Evolutionary conservation across 805 yeast species (phyloP), one percentile per base, ranked within the genome.

Genomic region (Torulaspora indica): DNA sequence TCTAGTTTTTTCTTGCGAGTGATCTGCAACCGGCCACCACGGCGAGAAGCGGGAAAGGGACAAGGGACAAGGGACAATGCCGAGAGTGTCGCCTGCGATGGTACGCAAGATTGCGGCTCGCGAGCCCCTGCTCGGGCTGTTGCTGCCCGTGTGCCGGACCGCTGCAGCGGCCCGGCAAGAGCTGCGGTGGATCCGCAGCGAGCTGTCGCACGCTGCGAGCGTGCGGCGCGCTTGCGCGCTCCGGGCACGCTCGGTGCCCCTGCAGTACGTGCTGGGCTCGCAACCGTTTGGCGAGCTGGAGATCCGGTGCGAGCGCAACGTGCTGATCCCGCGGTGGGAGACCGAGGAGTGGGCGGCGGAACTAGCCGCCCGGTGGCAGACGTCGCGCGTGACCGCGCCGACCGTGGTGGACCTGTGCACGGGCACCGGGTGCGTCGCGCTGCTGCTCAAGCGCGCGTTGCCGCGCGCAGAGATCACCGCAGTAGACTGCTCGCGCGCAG

Each of bases 321-420:
- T 88, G 1, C 67, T 91, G 47, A 90, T 91, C 22, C 98, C 98
- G 0, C 67, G 98, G 39, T 81, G 91, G 84, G 98, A 91, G 60
- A 91, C 98, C 0, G 98, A 91, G 61, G 95, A 88, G 57, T 91
- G 97, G 97, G 69, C 76, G 8, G 28, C 67, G 23, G 72, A 71
- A 43, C 29, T 48, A 28, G 38, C 48, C 13, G 36, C 39, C 5
- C 35, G 42, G 13, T 24, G 32, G 36, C 20, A 12, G 7, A 23
- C 33, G n/a, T 15, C 9, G 34, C 40, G 29, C n/a, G 23, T 17
- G 25, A 24, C 23, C 14, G 13, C 40, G 25, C 33, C 1, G 63
- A 81, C 34, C 2, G 65, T 70, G 85, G 22, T 89, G 7, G 97
- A 90, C 65, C 70, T 86, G 22, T 89, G 96, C 52, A 77, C 95